phyloP scores from a whole-genome alignment of 2,329 filamentous ascomycete species.

The Davidsoniella virescens region DNA sequence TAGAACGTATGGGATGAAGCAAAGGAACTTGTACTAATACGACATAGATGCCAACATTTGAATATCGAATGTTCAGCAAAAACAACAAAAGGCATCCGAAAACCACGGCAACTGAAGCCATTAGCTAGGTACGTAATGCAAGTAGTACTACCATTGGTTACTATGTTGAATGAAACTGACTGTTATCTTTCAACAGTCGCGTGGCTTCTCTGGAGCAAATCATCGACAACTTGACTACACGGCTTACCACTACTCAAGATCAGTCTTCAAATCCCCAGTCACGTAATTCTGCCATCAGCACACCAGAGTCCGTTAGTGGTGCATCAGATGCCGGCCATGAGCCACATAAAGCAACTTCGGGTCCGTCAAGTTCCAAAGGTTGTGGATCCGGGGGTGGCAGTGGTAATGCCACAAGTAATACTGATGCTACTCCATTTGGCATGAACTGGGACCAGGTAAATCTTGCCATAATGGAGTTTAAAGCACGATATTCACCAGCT shows the following conservation, averaged over 20 bases:
- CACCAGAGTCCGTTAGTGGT: conserved; percentile 8
- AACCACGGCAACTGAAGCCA: conserved; percentile 19
- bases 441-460: conserved; percentile 26
- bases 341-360: conserved; percentile 4
- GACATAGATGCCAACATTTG: conserved; percentile 17
- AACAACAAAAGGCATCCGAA: conserved; percentile 19
- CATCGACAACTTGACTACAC: conserved; percentile 15
- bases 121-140: conserved; percentile 16
- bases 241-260: conserved; percentile 7
- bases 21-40: background rate
- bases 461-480: conserved; percentile 21
- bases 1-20: too few relatives aligned
- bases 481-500: conserved; percentile 19
- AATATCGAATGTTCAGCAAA: conserved; percentile 19
- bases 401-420: background rate
- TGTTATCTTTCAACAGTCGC: conserved; percentile 13
- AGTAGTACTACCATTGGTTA: background rate
- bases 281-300: conserved; percentile 6
- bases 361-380: conserved; percentile 1
- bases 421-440: conserved; percentile 18
- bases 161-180: background rate
- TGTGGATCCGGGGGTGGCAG: background rate
- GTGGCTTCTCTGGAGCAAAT: conserved; percentile 17
- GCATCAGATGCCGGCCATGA: conserved; percentile 8
- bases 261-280: background rate